Evolutionary conservation across 257 asterid genomes (phyloP).

Genomic region (Linderniella brevidens): DNA sequence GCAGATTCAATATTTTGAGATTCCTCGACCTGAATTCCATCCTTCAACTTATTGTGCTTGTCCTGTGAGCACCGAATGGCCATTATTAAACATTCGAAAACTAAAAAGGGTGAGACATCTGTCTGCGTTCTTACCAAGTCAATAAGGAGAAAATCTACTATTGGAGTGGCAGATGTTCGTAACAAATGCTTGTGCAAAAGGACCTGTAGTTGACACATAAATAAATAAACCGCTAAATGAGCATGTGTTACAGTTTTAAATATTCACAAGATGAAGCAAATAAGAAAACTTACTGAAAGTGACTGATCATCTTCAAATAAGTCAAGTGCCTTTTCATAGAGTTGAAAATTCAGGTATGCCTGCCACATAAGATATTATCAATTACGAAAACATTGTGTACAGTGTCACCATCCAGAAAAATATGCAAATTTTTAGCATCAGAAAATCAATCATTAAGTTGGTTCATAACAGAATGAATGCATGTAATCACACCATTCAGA

Average conservation of each 20-base stretch:
- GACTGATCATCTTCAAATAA: conserved; percentile 84
- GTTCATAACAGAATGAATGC: too few relatives aligned
- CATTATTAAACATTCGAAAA: conserved; percentile 7
- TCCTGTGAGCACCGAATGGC: conserved; percentile 32
- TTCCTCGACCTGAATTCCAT: conserved; percentile 63
- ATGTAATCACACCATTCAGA: too few relatives aligned
- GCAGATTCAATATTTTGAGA: conserved; percentile 38
- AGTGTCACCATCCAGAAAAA: background rate
- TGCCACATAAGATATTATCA: conserved; percentile 12
- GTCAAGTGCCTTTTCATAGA: conserved; percentile 84
- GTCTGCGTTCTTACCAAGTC: conserved; percentile 84
- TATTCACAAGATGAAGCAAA: conserved; percentile 3
- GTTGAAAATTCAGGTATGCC: conserved; percentile 74
- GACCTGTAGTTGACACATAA: conserved; percentile 33
- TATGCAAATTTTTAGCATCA: too few relatives aligned
- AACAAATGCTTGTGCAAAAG: conserved; percentile 81
- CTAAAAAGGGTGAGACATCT: conserved; percentile 10
- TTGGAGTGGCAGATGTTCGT: conserved; percentile 57
- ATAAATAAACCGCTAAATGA: conserved; percentile 10
- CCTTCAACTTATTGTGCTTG: conserved; percentile 49
- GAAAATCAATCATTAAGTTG: too few relatives aligned
- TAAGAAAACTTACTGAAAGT: conserved; percentile 48
- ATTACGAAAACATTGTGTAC: background rate
- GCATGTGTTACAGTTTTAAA: background rate
- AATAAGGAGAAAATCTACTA: conserved; percentile 61